phyloP scores from a whole-genome alignment of 2,329 filamentous ascomycete genomes.

The Zopfia rhizophila region DNA sequence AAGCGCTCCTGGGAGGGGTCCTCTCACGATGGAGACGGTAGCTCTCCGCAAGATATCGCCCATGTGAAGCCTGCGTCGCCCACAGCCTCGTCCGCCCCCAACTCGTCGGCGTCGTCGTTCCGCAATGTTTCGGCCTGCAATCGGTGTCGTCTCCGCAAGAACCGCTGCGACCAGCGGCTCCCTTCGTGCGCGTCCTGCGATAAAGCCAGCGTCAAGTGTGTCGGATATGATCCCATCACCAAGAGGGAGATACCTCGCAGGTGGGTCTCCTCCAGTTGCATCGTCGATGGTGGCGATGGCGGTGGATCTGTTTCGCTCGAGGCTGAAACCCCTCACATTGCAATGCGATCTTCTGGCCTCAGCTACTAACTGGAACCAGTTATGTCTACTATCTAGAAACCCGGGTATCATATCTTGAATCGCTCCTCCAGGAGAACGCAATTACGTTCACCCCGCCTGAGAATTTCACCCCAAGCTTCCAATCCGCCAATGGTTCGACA shows the following conservation, averaged over 20 bases:
- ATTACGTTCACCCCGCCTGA: conserved; percentile 77
- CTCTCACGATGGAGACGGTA: conserved; percentile 44
- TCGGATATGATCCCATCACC: conserved; percentile 95
- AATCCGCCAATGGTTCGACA: conserved; percentile 44
- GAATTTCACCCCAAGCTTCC: conserved; percentile 64
- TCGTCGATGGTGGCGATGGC: background rate
- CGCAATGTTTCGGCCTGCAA: conserved; percentile 88
- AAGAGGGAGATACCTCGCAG: conserved; percentile 93
- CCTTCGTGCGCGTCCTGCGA: conserved; percentile 92
- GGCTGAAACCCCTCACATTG: background rate
- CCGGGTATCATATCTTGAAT: conserved; percentile 84
- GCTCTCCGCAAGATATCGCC: conserved; percentile 39
- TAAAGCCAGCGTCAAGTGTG: conserved; percentile 90
- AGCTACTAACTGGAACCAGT: conserved; percentile 55
- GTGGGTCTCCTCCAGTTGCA: conserved; percentile 43
- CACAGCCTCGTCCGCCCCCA: conserved; percentile 31
- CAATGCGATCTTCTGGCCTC: conserved; percentile 11
- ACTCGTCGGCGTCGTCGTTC: conserved; percentile 49
- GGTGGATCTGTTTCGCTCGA: conserved; percentile 8
- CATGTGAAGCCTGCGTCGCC: conserved; percentile 44
- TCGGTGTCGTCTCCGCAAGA: conserved; percentile 80
- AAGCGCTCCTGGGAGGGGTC: conserved; percentile 52
- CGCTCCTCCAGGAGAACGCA: conserved; percentile 73
- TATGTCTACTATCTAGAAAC: conserved; percentile 97
- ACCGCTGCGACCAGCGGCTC: conserved; percentile 91